Evolutionary conservation across 441 rosid species (phyloP), one percentile per base, ranked within the genome.

Genomic region (Breynia disticha): DNA sequence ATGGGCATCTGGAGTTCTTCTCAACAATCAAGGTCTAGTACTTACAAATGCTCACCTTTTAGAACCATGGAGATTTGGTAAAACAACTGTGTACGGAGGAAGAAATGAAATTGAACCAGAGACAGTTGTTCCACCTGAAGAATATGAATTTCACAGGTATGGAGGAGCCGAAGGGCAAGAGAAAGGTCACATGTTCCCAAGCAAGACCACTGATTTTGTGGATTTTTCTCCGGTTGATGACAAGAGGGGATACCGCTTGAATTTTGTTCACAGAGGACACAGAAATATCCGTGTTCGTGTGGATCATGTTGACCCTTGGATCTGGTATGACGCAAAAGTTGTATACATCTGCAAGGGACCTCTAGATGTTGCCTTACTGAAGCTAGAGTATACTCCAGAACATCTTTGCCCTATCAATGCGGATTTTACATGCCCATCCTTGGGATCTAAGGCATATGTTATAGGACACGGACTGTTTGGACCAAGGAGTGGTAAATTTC

Each of bases 21-120:
- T 94, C 24, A 87, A 85, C 55, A 74, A 78, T 55, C 83, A 71
- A 65, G 99, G 99, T 54, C 81, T 90, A 54, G 65, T 90, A 70
- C 79, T 93, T 53, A 89, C 99, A 49, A 94, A 87, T 68, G 99
- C 99, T 61, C 99, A 89, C 79, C 70, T 94, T 56, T 73, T 94
- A 65, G 96, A 89, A 68, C 99, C 99, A 0, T 85, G 97, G 99
- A 85, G 96, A 63, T 87, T 81, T 75, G 95, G 97, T 17, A 87
- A 78, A 73, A 68, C 87, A 65, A 62, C 77, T 52, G 70, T 70
- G 16, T 57, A 48, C 63, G 79, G 81, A 48, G 67, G 67, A 67
- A 70, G 62, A 54, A 24, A 65, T 56, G 48, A 48, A 59, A 68
- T 50, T 15, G 57, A 57, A 56, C 54, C 59, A 3, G 68, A 48